Evolutionary conservation across 2,329 filamentous ascomycete species (phyloP), one percentile per base, ranked within the genome.

Genomic region (Sphaceloma murrayae): DNA sequence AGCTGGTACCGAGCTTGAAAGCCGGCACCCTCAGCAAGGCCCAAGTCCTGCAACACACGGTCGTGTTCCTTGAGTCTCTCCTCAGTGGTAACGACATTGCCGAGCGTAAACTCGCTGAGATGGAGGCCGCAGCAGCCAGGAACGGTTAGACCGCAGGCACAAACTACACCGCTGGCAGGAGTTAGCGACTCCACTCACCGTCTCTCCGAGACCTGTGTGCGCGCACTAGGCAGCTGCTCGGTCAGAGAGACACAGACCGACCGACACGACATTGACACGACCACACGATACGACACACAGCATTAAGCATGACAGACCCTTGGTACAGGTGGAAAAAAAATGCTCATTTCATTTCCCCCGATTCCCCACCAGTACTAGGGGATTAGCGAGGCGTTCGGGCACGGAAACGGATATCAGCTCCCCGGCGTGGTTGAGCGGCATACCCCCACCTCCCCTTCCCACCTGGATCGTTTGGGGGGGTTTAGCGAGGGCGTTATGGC

Each of bases 21-120:
- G 78, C 76, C 18, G 82, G 82, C 6, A 82, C 82, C 1, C 80
- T 87, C 52, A 91, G 85, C 65, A 94, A 93, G 66, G 88, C 83
- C 58, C 80, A 77, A 5, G 81, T 86, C 60, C 69, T 94, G 29
- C 72, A 74, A 13, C 80, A 87, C 63, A 75, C 84, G 2, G 82
- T 78, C 10, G 80, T 85, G 51, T 93, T 82, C 71, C 65, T 94
- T n/a, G 77, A 88, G 50, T 75, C 80, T 11, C 58, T 93, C 14
- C 62, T 86, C 9, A 65, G 71, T 29, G 84, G 79, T 3, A 94
- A 93, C 22, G 33, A 50, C 19, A 26, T 31, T n/a, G 34, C 51
- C 27, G 48, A 50, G 27, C 22, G 16, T 13, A 19, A 22, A n/a
- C 36, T 40, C 24, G 24, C 24, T 8, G 36, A 40, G 36, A 22